A percentile compares a stretch with the other conserved stretches of the same genome.
Conservation (phyloP, 768 basidiomycete genomes). For the Hemileccinum impolitum region DNA sequence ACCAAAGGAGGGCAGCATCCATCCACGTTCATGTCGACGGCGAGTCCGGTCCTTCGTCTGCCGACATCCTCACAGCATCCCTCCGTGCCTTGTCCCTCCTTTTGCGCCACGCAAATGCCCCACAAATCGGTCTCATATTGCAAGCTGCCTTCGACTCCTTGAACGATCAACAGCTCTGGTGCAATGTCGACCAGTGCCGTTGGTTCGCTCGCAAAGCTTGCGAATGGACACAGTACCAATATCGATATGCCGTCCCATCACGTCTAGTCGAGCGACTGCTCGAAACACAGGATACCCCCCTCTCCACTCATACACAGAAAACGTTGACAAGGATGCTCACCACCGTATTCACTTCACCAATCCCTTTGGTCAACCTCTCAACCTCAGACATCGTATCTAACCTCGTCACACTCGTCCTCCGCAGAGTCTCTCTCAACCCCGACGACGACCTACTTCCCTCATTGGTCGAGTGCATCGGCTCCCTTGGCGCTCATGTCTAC, state of each 20-base stretch:
- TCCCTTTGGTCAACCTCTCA: slow-evolving; percentile 83
- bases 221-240: slow-evolving; percentile 93
- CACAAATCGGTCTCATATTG: slow-evolving; percentile 69
- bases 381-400: slow-evolving; percentile 86
- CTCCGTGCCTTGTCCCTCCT: slow-evolving; percentile 71
- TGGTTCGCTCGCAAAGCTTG: slow-evolving; percentile 78
- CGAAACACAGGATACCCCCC: slow-evolving; percentile 52
- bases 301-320: slow-evolving; percentile 48
- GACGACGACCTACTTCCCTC: slow-evolving; percentile 63
- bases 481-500: slow-evolving; percentile 88
- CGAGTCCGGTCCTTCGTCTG: slow-evolving; percentile 72
- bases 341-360: slow-evolving; percentile 76
- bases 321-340: slow-evolving; percentile 77
- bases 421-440: slow-evolving; percentile 58
- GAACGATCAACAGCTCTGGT: slow-evolving; percentile 62
- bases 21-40: slow-evolving; percentile 88
- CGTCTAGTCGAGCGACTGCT: slow-evolving; percentile 76
- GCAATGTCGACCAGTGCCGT: slow-evolving; percentile 63
- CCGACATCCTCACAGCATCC: slow-evolving; percentile 72
- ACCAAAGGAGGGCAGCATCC: slow-evolving; percentile 83
- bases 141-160: slow-evolving; percentile 71
- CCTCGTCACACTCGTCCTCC: slow-evolving; percentile 69
- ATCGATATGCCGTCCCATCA: slow-evolving; percentile 86
- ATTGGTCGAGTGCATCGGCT: slow-evolving; percentile 74
- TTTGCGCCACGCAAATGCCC: slow-evolving; percentile 70